Conservation (phyloP, 1,284 basidiomycete species). For the Fomitiporia mediterranea region DNA sequence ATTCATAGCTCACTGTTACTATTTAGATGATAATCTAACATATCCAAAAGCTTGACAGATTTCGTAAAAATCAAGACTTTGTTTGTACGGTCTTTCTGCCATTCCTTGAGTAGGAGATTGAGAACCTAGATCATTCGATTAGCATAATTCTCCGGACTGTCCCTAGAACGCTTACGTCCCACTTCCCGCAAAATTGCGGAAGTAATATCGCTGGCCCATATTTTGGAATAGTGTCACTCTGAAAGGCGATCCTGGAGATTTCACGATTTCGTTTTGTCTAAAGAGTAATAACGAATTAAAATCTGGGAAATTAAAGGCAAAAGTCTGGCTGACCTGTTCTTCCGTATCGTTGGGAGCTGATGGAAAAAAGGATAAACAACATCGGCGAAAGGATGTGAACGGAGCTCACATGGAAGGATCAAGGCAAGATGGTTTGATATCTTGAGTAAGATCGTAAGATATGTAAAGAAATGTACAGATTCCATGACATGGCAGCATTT, state of each 20-base stretch:
- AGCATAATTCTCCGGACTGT: not conserved
- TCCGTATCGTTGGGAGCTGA: conserved; percentile 55
- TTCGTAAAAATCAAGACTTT: conserved; percentile 87
- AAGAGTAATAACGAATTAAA: conserved; percentile 1
- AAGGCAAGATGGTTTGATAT: conserved; percentile 82
- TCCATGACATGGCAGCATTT: conserved; percentile 61
- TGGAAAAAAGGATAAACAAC: not conserved
- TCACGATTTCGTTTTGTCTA: conserved; percentile 57
- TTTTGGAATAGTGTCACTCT: conserved; percentile 48
- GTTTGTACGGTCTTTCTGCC: conserved; percentile 59
- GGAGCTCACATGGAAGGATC: conserved; percentile 61
- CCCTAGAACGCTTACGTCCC: conserved; percentile 50
- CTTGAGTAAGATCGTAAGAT: conserved; percentile 75
- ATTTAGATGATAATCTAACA: conserved; percentile 69
- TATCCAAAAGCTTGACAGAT: conserved; percentile 75
- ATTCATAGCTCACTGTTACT: conserved; percentile 38
- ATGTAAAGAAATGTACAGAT: conserved; percentile 62
- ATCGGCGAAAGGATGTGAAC: not conserved
- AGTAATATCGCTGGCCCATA: conserved; percentile 58
- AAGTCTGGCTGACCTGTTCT: conserved; percentile 48
- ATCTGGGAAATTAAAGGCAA: not conserved
- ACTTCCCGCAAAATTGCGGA: conserved; percentile 77
- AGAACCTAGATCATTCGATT: conserved; percentile 48
- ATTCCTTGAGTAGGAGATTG: conserved; percentile 57
- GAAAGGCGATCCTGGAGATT: conserved; percentile 53